Evolutionary conservation across 2,329 filamentous ascomycete genomes (phyloP), one percentile per base, ranked within the genome.

Genomic region (Nakataea oryzae): DNA sequence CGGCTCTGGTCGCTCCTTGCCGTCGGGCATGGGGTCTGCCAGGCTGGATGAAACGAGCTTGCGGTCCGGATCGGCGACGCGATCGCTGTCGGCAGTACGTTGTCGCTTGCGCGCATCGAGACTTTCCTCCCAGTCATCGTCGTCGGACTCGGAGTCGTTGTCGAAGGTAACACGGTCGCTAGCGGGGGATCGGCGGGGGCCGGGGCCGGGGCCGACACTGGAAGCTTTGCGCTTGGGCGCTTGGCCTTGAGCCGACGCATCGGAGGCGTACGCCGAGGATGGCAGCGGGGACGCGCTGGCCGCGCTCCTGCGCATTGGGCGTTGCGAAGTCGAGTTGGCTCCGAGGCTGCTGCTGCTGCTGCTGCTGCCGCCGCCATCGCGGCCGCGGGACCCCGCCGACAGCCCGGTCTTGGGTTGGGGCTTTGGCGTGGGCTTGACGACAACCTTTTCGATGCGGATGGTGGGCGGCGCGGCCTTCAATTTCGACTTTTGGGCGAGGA

Each of bases 381-480:
- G n/a, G n/a, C n/a, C 27, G 26, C 29, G 29, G 57, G 17, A 30
- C 58, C 70, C 67, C 61, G 69, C 65, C 61, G 67, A 66, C 61
- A 73, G 68, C 59, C 70, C 67, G 21, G 68, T 64, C 62, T 70
- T 69, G 34, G 71, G 68, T 66, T 73, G 76, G 9, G 74, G 71
- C 58, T 73, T 74, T 11, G 74, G 74, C 57, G 75, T 73, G 21
- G 73, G 70, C 68, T 75, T 76, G 68, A 82, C 74, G 61, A 76
- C 72, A 63, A 83, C 79, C 66, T 79, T 80, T 69, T 84, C 80
- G 68, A 81, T 79, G 64, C 80, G 78, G 67, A 83, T 77, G 64
- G 76, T 77, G 62, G 79, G 77, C 61, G 77, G 74, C 64, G 80
- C 77, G 66, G 77, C 73, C 72, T 82, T 82, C 73, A 81, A 78